These are phyloP conservation scores for Fusarium domesticum DNA, from an alignment of 2,329 filamentous ascomycete species.

Conservation along the genomic window DNA sequence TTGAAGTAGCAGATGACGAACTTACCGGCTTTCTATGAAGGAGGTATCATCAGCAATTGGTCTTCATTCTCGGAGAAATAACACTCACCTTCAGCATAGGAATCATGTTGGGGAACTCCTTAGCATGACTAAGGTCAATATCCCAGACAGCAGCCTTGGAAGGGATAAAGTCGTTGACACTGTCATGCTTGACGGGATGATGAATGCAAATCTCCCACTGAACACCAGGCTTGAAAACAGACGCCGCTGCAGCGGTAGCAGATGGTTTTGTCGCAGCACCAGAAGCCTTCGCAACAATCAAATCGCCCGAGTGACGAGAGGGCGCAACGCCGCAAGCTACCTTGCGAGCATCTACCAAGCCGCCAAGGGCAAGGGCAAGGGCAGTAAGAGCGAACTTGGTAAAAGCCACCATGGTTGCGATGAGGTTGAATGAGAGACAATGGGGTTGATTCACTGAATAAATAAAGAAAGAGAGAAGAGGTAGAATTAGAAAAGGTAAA, in stretches of 20 bases:
- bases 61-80: background rate
- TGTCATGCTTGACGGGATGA: conserved; percentile 30
- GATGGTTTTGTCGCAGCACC: conserved; percentile 1
- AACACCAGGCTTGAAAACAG: conserved; percentile 29
- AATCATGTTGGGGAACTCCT: conserved; percentile 27
- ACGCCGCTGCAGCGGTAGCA: background rate
- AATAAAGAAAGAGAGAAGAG: no score
- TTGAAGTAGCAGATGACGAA: conserved; percentile 37
- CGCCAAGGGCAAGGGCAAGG: conserved; percentile 16
- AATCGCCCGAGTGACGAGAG: no score
- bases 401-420: conserved; percentile 17
- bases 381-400: conserved; percentile 12
- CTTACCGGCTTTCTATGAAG: conserved; percentile 25
- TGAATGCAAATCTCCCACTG: conserved; percentile 33
- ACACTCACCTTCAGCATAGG: conserved; percentile 28
- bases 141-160: conserved; percentile 31
- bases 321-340: conserved; percentile 8
- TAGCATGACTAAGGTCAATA: conserved; percentile 31
- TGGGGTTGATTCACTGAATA: background rate
- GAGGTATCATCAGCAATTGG: background rate
- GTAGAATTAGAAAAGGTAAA: background rate
- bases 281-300: no score
- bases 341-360: conserved; percentile 13
- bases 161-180: conserved; percentile 25
- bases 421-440: background rate